These are phyloP conservation scores for Hymenochaete sp. DNA, from an alignment of 1,284 basidiomycete genomes.

Conservation along the genomic window DNA sequence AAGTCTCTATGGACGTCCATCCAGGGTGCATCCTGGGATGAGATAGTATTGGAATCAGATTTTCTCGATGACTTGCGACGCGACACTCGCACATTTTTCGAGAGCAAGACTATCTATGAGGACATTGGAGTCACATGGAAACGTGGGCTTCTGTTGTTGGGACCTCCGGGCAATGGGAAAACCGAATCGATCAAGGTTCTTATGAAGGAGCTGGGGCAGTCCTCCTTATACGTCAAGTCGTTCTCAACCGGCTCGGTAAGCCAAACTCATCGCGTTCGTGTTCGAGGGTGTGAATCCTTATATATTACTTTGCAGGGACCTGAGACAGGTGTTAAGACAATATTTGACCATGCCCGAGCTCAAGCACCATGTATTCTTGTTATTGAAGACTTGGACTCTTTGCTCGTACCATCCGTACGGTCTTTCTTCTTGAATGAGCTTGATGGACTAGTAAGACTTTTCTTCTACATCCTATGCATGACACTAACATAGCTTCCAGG, in stretches of 20 bases:
- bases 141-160: constrained; percentile 24
- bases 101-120: constrained; percentile 32
- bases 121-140: constrained; percentile 38
- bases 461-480: constrained; percentile 17
- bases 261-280: neutral
- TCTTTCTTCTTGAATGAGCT: constrained; percentile 41
- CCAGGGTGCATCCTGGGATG: constrained; percentile 30
- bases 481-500: constrained; percentile 19
- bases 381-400: constrained; percentile 38
- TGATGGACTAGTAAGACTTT: constrained; percentile 29
- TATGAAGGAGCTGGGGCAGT: constrained; percentile 22
- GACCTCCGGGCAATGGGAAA: constrained; percentile 29
- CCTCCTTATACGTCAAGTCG: constrained; percentile 36
- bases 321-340: constrained; percentile 25
- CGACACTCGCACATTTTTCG: constrained; percentile 37
- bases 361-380: constrained; percentile 37
- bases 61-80: constrained; percentile 30
- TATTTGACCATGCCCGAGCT: constrained; percentile 29
- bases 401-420: constrained; percentile 32
- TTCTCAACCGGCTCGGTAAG: constrained; percentile 21
- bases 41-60: constrained; percentile 32
- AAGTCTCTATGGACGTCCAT: constrained; percentile 30
- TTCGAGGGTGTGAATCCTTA: neutral
- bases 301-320: constrained; percentile 21
- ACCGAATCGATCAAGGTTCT: constrained; percentile 26